These are phyloP conservation scores for Corylus avellana DNA, from an alignment of 306 rosid species.

Conservation along the genomic window DNA sequence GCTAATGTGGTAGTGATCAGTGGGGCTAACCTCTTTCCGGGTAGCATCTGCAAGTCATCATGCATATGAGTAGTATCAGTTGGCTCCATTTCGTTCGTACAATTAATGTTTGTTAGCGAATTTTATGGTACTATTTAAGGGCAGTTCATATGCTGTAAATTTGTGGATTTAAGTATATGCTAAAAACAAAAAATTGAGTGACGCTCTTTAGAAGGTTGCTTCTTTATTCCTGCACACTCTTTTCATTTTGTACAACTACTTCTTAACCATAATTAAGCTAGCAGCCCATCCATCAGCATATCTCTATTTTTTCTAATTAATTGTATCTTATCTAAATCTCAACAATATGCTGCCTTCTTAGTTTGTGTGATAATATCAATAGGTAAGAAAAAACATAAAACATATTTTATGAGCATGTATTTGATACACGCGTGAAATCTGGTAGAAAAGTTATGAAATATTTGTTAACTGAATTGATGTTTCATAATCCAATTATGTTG, in stretches of 20 bases:
- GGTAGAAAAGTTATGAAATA: neutral
- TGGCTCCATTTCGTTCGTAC: slow-evolving; percentile 40
- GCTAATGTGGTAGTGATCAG: neutral
- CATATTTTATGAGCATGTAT: too few relatives aligned
- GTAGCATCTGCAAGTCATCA: slow-evolving; percentile 21
- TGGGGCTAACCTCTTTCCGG: slow-evolving; percentile 45
- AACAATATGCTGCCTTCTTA: neutral
- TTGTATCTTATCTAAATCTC: neutral
- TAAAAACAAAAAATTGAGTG: neutral
- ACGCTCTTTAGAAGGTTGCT: slow-evolving; percentile 10
- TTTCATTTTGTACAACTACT: slow-evolving; percentile 43
- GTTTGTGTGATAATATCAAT: neutral
- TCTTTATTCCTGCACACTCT: slow-evolving; percentile 33
- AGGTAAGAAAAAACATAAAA: too few relatives aligned
- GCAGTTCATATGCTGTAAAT: neutral
- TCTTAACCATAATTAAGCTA: slow-evolving; percentile 24
- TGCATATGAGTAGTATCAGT: slow-evolving; percentile 8
- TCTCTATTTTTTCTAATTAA: neutral
- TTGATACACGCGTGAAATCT: too few relatives aligned
- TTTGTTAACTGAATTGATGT: neutral
- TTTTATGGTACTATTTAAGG: slow-evolving; percentile 9
- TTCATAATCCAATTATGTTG: neutral
- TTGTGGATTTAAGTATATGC: neutral
- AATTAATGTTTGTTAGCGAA: neutral
- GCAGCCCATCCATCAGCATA: neutral